Evolutionary conservation across 306 rosid genomes (phyloP), one percentile per base, ranked within the genome.

Genomic region (Fagus sylvatica): DNA sequence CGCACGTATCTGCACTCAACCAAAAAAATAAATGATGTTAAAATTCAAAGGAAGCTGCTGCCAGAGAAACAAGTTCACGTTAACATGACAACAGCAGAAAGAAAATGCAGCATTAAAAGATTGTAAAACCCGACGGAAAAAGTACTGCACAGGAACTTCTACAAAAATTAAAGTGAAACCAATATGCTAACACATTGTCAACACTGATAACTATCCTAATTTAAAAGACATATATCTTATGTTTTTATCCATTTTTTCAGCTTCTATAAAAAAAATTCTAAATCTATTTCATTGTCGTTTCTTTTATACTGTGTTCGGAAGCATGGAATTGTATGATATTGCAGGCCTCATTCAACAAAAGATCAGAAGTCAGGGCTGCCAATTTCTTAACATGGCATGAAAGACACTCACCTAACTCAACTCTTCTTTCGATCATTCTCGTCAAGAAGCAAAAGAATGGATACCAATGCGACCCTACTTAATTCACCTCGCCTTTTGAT

Each of bases 1-100:
- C 99, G 91, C 48, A 93, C 98, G 22, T 96, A 91, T 81, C 98
- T 91, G 84, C 77, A 81, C 16, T 65, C 73, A 67, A 76, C 33
- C 69, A 7, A 16, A 19, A 5, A 37, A 64, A 5, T 53, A 28
- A 53, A 30, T 13, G 10, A 37, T 33, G 28, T 32, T 2, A 32
- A 57, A 60, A 7, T 6, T 15, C 7, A 19, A 57, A 51, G 22
- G 6, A 69, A 37, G 28, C 28, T 22, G 5, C 53, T 3, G 49
- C 57, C 6, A 5, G 33, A 39, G n/a, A 70, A 30, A 74, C 30
- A 6, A 55, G 3, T n/a, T 55, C 39, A 32, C 32, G n/a, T 32
- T 32, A 30, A 30, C 17, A 12, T 33, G 67, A 60, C 6, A 11
- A 30, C 32, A 60, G 39, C 39, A 32, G 17, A 11, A 60, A 10